Evolutionary conservation across 2,329 filamentous ascomycete species (phyloP).

Genomic region (Albophoma yamanashiensis): DNA sequence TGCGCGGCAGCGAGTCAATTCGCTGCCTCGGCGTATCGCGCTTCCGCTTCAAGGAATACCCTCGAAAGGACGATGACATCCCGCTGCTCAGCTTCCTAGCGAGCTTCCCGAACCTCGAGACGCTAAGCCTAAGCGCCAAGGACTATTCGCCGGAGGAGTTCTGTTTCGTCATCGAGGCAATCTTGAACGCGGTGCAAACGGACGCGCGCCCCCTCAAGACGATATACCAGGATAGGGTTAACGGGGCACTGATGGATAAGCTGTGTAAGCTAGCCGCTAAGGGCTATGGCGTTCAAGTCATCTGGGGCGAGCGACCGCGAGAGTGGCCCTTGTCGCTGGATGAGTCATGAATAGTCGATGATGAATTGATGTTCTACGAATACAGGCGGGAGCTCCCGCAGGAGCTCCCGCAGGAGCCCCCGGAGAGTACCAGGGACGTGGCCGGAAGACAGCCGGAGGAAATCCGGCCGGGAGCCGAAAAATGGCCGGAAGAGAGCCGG

Average conservation of each 20-base stretch:
- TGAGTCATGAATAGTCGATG: too few species aligned
- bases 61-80: constrained; percentile 15
- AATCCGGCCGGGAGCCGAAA: too few species aligned
- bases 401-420: too few species aligned
- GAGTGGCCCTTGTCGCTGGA: too few species aligned
- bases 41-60: constrained; percentile 21
- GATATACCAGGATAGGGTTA: constrained; percentile 20
- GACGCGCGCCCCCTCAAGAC: constrained; percentile 19
- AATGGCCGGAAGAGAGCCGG: too few species aligned
- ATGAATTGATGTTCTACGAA: too few species aligned
- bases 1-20: constrained; percentile 21
- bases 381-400: too few species aligned
- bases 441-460: too few species aligned
- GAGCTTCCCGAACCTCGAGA: constrained; percentile 24
- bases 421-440: too few species aligned
- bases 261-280: constrained; percentile 11
- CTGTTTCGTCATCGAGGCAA: constrained; percentile 15
- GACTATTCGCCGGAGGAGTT: constrained; percentile 19
- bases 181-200: constrained; percentile 15
- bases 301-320: too few species aligned
- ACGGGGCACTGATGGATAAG: constrained; percentile 19
- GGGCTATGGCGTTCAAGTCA: neutral
- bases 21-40: constrained; percentile 21
- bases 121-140: constrained; percentile 21
- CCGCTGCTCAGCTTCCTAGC: constrained; percentile 22